Base-by-base conservation (phyloP, 768 basidiomycete species). In the Pisolithus microcarpus region DNA sequence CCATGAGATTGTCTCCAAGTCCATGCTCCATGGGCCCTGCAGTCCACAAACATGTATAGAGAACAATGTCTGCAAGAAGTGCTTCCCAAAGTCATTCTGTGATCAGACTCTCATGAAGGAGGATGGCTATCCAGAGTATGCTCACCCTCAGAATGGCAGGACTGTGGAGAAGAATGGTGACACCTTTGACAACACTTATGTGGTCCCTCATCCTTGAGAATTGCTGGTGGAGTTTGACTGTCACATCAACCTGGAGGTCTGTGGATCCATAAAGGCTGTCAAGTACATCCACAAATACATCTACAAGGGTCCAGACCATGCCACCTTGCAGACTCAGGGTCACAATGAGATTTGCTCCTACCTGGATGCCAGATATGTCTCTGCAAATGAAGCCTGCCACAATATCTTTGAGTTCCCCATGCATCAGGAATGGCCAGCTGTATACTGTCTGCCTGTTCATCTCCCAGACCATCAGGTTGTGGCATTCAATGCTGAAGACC, bases 171-270 rank as follows among this genome's bases (percentile, higher is more conserved):
- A 65, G 21, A 44, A 54, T 6, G 51, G 47, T 8, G 38, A 52
- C 15, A 3, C 31, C 43, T 50, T 71, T n/a, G 65, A 70, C 52
- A 79, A 79, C 50, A 50, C 57, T 1, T 65, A 69, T 64, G 65
- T 79, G 16, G 70, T 78, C 7, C 72, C 72, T 0, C 69, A 75
- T 55, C 58, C 51, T 51, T 68, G 65, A 0, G 68, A 55, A 28
- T 60, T 77, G 4, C 55, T 53, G 36, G 59, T 56, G 1, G 60
- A 62, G 24, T 75, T 65, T 51, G 30, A 69, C 55, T 75, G 74
- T 53, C 76, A 80, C 52, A 75, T 77, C 58, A 80, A 79, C 62
- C 54, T 76, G 1, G 77, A 80, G 54, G 67, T 66, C 46, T 61
- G 56, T 36, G 59, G 39, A 34, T 34, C 67, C 8, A 55, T 79